Evolutionary conservation across 116 monocot species (phyloP).

Genomic region (Papilionanthe hybrid): DNA sequence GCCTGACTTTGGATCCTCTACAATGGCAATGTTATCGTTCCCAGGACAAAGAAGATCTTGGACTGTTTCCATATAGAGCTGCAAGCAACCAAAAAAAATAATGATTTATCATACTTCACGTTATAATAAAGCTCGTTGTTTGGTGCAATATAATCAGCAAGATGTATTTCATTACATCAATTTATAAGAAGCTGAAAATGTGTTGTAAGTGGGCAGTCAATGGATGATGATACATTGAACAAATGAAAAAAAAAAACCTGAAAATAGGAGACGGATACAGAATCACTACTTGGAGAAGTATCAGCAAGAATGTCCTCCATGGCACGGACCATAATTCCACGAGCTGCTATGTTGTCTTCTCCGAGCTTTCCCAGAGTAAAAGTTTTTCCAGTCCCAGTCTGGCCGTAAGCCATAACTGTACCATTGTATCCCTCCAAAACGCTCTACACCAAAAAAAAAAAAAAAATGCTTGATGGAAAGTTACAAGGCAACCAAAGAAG

Average conservation of each 20-base stretch:
- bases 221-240: conserved; percentile 1
- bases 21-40: conserved; percentile 89
- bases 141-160: background rate
- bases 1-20: conserved; percentile 93
- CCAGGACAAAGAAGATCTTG: conserved; percentile 89
- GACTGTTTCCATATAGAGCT: conserved; percentile 96
- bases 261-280: conserved; percentile 76
- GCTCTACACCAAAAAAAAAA: conserved; percentile 62
- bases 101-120: background rate
- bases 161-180: conserved; percentile 1
- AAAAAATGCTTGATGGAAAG: conserved; percentile 5
- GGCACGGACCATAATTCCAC: conserved; percentile 97
- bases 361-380: conserved; percentile 94
- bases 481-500: conserved; percentile 1
- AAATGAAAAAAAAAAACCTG: conserved; percentile 49
- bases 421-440: conserved; percentile 99
- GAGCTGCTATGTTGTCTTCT: conserved; percentile 75
- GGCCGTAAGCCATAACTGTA: conserved; percentile 98
- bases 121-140: background rate
- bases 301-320: conserved; percentile 94
- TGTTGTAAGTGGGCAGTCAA: background rate
- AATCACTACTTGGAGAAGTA: conserved; percentile 58
- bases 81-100: conserved; percentile 16
- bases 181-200: background rate
- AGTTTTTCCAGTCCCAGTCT: conserved; percentile 97